Evolutionary conservation across 768 basidiomycete genomes (phyloP), one percentile per base, ranked within the genome.

Genomic region (Serendipita sp.): DNA sequence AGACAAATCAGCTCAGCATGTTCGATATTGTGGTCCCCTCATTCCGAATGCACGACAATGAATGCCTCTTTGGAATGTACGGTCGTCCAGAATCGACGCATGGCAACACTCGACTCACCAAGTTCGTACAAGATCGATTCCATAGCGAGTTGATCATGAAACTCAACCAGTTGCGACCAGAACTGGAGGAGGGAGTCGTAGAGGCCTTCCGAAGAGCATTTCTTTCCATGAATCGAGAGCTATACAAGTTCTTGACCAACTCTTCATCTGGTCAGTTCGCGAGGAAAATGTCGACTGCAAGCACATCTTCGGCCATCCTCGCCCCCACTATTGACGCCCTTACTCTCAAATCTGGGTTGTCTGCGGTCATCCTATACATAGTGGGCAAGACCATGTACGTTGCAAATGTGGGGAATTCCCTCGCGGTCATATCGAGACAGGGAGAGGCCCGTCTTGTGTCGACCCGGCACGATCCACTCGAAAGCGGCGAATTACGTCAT

Each of bases 1-100:
- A 77, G 65, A 81, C 83, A 66, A 88, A 92, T 54, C 82, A 84
- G 64, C 80, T 97, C 47, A 86, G 82, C 52, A 91, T 95, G 84
- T 81, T 96, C 68, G 96, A 99, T 74, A 80, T 98, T 30, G 95
- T 95, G 3, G 84, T 93, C 54, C 85, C 86, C 44, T 83, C 89
- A 69, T 96, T 94, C 75, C 83, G 87, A 5, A 83, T 81, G 13
- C 77, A 79, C 65, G 80, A 83, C 52, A 84, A 85, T 70, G 89
- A 94, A 72, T 91, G 91, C 11, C 78, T 99, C 18, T 96, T 99
- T 70, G 96, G 92, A 23, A 91, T 99, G 85, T 98, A 98, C 73
- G 94, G 95, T 13, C 83, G 88, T 2, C 83, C 83, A 2, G 77
- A 77, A 3, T 76, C 76, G 28, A 81, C 76, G 68, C 45, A 70